Base-by-base conservation (phyloP, 768 basidiomycete genomes). In the Trametes gibbosa region DNA sequence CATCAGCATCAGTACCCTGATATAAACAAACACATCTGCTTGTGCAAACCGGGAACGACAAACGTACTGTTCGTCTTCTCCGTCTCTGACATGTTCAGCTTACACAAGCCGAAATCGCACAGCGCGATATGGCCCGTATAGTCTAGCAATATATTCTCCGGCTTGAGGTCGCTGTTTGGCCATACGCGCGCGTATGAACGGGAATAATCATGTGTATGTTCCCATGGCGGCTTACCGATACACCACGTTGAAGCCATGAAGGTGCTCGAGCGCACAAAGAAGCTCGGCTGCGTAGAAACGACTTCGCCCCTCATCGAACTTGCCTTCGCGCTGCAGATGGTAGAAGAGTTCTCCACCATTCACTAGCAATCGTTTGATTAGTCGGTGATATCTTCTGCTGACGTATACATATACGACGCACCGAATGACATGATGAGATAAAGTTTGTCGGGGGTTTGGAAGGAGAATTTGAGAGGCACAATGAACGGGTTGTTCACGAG, bases 401-500 rank as follows among this genome's bases (percentile, higher is more conserved):
- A 32, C 35, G n/a, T 32, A n/a, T 25, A 32, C 16, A 23, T 29
- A 42, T n/a, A 23, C 45, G 8, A 74, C 86, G 57, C 50, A 89
- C 90, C 89, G 67, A 98, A 98, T 23, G 95, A 95, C 87, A 99
- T 91, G 37, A 98, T 93, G 55, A 99, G 78, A 72, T 99, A 99
- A 6, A 99, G 79, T 73, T 99, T 99, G 72, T 98, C 96, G 1
- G 91, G 91, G 60, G 89, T 95, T 76, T 99, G 96, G 83, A 98
- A 99, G 5, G 94, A 96, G 75, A 99, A 98, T 71, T 99, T 98
- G 73, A 99, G 86, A 19, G 96, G 97, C 0, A 98, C 97, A 73
- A 99, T 98, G 78, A 99, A 99, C 0, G 96, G 96, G 69, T 95
- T 97, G 76, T 98, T 97, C 60, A 99, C 97, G 54, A 98, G 81